Base-by-base conservation (phyloP, 169 alveolate genomes). In the Cyclospora cayetanensis region DNA sequence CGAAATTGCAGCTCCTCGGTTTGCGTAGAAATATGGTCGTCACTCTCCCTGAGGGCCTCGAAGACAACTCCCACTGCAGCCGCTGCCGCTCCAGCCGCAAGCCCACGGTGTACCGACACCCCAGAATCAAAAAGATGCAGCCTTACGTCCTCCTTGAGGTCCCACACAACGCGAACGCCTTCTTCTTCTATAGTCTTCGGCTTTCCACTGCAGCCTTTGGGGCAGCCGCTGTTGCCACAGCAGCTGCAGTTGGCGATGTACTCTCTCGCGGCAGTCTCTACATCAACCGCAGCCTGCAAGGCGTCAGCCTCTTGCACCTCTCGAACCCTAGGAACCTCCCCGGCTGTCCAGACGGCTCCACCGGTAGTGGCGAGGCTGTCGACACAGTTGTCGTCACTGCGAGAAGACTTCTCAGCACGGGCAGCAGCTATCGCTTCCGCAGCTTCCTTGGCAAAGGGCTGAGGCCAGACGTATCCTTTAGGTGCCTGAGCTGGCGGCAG, bases 261-360 rank as follows among this genome's bases (percentile, higher is more conserved):
- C 22, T 27, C 63, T 41, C 84, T 72, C 41, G 84, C 84, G 35
- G 84, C 84, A 27, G 37, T 41, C 84, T 72, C 84, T 72, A 72
- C 60, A 41, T 29, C 90, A 25, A 65, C 83, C 31, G 60, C 91
- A 27, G 53, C 68, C 79, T 29, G 63, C 66, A 70, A 65, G 11
- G 68, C 37, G 31, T 1, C 39, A 1, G 60, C 34, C 0, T 29
- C 41, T 7, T 39, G 15, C 4, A 39, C 29, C 39, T 34, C 35
- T 37, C 41, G 65, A 39, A 60, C 63, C 37, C 63, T 34, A 9
- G 60, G 70, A 5, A 84, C 83, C 31, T 84, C 91, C 2, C 91
- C 91, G 27, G 66, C 91, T n/a, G 91, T 84, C 91, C 91, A 84
- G n/a, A 11, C 22, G 50, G 43, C 89, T 12, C 89, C 89, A 43